A percentile compares a stretch with the other conserved stretches of the same genome.
phyloP scores from a whole-genome alignment of 2,329 filamentous ascomycete species.

The Paecilomyces formosus region DNA sequence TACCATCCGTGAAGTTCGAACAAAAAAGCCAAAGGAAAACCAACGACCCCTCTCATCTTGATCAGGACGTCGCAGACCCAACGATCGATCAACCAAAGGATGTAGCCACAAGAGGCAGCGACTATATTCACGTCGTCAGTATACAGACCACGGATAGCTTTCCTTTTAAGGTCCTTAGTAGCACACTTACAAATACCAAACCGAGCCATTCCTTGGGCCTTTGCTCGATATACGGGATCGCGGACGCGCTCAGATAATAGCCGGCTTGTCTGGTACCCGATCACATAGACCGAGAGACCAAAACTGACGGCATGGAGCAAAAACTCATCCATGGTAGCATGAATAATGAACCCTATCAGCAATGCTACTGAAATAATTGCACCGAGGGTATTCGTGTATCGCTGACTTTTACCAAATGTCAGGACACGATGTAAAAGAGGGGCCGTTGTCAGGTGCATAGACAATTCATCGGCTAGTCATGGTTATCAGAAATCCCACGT shows the following conservation, averaged over 20 bases:
- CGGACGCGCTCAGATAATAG: constrained; percentile 27
- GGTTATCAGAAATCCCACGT: not conserved
- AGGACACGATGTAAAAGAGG: constrained; percentile 36
- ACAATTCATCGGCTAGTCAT: constrained; percentile 30
- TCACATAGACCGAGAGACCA: constrained; percentile 26
- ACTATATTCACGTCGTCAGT: constrained; percentile 10
- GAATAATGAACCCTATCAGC: constrained; percentile 15
- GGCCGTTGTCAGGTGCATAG: constrained; percentile 37
- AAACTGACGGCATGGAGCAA: constrained; percentile 32
- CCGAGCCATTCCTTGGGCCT: constrained; percentile 10
- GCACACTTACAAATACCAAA: constrained; percentile 17
- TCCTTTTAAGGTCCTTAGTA: not conserved
- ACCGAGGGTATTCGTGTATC: constrained; percentile 16
- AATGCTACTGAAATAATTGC: constrained; percentile 24
- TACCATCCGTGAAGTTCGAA: constrained; percentile 39
- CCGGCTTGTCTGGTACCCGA: constrained; percentile 20
- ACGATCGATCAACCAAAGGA: constrained; percentile 34
- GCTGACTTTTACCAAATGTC: constrained; percentile 20
- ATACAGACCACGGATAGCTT: not conserved
- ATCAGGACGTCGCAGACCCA: constrained; percentile 25
- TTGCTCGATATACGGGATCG: constrained; percentile 15
- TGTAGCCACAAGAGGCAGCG: constrained; percentile 31
- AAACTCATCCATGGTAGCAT: constrained; percentile 39
- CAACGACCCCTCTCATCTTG: constrained; percentile 18
- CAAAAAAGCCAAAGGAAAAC: constrained; percentile 31